Percentiles rank a stretch among this genome's conserved stretches.
Conservation (phyloP, 75 land plant genomes). For the Picea glauca region DNA sequence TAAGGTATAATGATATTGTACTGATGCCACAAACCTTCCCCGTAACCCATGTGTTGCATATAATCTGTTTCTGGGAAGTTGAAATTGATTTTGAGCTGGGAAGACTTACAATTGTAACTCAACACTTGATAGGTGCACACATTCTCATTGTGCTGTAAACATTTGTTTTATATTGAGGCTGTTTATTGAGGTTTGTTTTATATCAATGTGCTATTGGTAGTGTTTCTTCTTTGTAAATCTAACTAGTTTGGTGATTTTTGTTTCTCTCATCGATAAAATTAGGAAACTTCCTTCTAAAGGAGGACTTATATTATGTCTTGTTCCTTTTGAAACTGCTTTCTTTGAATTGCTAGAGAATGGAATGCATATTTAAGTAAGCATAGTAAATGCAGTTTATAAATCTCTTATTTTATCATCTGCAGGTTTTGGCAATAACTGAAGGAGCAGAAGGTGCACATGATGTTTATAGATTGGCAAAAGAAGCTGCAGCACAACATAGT, state of each 20-base stretch:
- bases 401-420: neutral
- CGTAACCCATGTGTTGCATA: too few relatives aligned
- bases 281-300: neutral
- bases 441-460: constrained; percentile 75
- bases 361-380: neutral
- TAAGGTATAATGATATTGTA: too few relatives aligned
- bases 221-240: neutral
- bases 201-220: neutral
- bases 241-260: neutral
- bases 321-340: neutral
- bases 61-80: too few relatives aligned
- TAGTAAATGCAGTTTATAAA: neutral
- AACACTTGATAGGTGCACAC: too few relatives aligned
- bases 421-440: constrained; percentile 91
- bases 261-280: neutral
- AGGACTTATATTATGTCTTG: neutral
- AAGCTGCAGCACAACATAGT: constrained; percentile 60
- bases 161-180: too few relatives aligned
- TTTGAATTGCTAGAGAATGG: neutral
- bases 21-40: too few relatives aligned
- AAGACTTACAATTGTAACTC: too few relatives aligned
- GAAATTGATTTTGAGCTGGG: too few relatives aligned
- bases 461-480: constrained; percentile 84
- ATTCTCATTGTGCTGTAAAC: too few relatives aligned
- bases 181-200: too few relatives aligned